A percentile compares a stretch with the other conserved stretches of the same genome.
phyloP scores from a whole-genome alignment of 331 rosid species.

The Spiraea crenata region DNA sequence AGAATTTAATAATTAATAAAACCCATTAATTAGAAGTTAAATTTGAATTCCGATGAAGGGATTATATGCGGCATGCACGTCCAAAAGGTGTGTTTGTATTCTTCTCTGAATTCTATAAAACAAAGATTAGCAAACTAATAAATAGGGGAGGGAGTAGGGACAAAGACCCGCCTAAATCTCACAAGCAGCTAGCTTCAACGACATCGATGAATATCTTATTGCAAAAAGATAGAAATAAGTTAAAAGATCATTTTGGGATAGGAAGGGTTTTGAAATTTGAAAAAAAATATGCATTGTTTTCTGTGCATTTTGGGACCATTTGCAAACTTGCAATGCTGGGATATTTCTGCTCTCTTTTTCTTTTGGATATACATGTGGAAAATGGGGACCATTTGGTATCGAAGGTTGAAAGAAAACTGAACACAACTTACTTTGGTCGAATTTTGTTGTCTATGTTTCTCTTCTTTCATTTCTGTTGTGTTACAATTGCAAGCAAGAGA shows the following conservation, averaged over 20 bases:
- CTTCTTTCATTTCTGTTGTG: no score
- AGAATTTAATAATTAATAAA: background rate
- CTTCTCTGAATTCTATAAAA: constrained; percentile 4
- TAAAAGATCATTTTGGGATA: constrained; percentile 5
- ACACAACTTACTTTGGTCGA: background rate
- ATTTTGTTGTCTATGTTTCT: background rate
- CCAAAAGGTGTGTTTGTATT: constrained; percentile 20
- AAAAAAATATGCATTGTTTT: constrained; percentile 15
- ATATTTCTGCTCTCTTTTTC: background rate
- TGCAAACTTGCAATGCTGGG: background rate
- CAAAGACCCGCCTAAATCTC: constrained; percentile 36
- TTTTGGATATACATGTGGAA: background rate
- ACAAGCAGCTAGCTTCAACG: background rate
- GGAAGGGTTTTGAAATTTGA: background rate
- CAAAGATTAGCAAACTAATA: background rate
- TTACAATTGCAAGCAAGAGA: no score
- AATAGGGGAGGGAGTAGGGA: background rate
- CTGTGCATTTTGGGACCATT: constrained; percentile 30
- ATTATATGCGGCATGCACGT: constrained; percentile 27
- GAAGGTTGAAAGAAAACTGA: background rate
- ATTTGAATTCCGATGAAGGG: background rate
- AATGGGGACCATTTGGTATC: constrained; percentile 8
- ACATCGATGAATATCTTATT: background rate
- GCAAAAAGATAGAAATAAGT: constrained; percentile 12
- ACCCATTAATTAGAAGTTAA: background rate